Base-by-base conservation (phyloP, 495 filamentous ascomycete genomes). In the Lasiosphaeria ovina region DNA sequence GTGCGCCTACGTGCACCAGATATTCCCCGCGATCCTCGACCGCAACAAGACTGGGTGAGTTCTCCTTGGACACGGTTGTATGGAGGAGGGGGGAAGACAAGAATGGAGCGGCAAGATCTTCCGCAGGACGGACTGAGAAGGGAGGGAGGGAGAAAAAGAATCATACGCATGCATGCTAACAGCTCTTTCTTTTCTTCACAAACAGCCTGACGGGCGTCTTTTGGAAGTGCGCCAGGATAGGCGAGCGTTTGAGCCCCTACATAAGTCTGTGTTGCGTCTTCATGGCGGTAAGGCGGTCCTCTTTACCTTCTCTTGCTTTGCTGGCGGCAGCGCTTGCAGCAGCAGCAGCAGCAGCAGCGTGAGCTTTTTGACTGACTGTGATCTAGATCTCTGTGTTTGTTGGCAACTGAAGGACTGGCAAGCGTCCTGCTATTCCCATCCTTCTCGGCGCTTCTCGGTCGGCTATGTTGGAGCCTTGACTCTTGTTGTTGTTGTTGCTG, bases 141-240 rank as follows among this genome's bases (percentile, higher is more conserved):
- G 24, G 24, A 24, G 24, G 24, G 44, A 47, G 11, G 6, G 44
- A 14, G 17, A 24, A 7, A 32, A 33, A 58, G 4, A 24, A 2
- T 42, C 48, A 31, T 9, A 24, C 5, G 40, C 36, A 14, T 31
- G 33, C 2, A 14, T 35, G 14, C 17, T 5, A 6, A 17, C 17
- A 48, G 54, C 61, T 63, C 58, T 64, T 57, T 57, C 51, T 31
- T 16, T 51, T 35, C 34, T 49, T 57, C 17, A 12, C 33, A 35
- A 55, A 61, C 69, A 94, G 91, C 31, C 74, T 95, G 12, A 85
- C 90, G 64, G 93, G 93, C 47, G 86, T 94, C 51, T 97, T 98
- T 76, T 98, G 94, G 94, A 98, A 98, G 74, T 94, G 87, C 61
- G 94, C 94, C 35, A 82, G 94, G 62, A 85, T 98, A 69, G 94